A percentile compares a stretch with the other conserved stretches of the same genome.
phyloP scores from a whole-genome alignment of 169 alveolate species.

The Plasmodium yoelii region DNA sequence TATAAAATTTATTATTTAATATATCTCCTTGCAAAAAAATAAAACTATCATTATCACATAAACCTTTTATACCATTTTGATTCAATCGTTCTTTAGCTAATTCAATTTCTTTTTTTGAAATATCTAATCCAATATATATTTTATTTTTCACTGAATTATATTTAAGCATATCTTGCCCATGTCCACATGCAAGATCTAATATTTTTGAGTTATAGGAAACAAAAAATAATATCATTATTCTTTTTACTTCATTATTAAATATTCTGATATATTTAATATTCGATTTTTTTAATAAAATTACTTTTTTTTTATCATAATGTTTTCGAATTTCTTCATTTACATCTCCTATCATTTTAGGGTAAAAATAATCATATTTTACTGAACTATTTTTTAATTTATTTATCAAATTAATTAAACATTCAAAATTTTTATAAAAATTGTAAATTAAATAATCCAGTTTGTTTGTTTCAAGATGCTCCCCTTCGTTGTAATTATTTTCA shows the following conservation, averaged over 20 bases:
- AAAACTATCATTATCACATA: conserved; percentile 51
- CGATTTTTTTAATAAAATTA: conserved; percentile 86
- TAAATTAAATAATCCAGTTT: conserved; percentile 46
- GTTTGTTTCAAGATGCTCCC: neutral
- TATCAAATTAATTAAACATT: conserved; percentile 45
- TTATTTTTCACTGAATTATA: conserved; percentile 86
- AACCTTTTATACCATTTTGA: conserved; percentile 76
- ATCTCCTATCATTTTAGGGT: conserved; percentile 89
- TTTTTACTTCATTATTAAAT: conserved; percentile 87
- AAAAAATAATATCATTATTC: conserved; percentile 83
- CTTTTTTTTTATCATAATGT: conserved; percentile 88
- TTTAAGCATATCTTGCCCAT: conserved; percentile 92
- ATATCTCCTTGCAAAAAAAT: conserved; percentile 72
- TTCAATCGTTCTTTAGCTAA: conserved; percentile 90
- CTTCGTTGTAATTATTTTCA: neutral
- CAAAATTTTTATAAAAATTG: conserved; percentile 63
- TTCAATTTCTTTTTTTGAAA: conserved; percentile 88
- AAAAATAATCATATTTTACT: conserved; percentile 78
- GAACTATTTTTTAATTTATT: conserved; percentile 36
- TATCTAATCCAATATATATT: conserved; percentile 90
- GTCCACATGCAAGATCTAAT: conserved; percentile 93
- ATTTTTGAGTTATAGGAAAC: conserved; percentile 82
- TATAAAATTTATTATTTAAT: conserved; percentile 71
- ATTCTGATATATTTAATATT: conserved; percentile 86
- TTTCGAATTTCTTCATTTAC: conserved; percentile 85